Conservation (phyloP, 2,329 filamentous ascomycete species). For the Paracorniculantispora psalliotae region DNA sequence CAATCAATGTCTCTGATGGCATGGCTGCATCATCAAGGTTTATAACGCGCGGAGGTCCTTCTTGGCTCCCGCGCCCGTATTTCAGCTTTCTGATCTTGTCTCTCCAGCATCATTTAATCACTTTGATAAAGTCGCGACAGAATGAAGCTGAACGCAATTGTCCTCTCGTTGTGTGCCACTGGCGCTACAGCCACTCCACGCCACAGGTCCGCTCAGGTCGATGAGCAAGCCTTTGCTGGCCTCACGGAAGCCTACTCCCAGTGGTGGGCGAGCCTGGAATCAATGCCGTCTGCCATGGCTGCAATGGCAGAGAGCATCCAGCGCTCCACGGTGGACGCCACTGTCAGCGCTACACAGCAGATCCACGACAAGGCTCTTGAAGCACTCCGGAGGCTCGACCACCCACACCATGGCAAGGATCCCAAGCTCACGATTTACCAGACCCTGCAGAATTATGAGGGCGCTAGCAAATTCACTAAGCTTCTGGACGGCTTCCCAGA, state of each 20-base stretch:
- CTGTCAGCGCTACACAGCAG: conserved; percentile 5
- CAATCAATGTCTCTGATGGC: conserved; percentile 5
- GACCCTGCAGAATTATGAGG: conserved; percentile 68
- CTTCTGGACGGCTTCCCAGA: conserved; percentile 69
- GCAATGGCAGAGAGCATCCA: conserved; percentile 9
- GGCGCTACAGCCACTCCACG: conserved; percentile 2
- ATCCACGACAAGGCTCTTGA: conserved; percentile 9
- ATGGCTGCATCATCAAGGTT: conserved; percentile 10
- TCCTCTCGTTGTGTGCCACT: conserved; percentile 1
- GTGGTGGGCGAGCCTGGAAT: conserved; percentile 5
- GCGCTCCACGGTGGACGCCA: conserved; percentile 6
- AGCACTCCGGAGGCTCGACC: conserved; percentile 11
- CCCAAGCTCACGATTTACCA: conserved; percentile 73
- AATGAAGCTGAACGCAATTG: conserved; percentile 8
- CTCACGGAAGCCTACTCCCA: not conserved
- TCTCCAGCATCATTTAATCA: not conserved
- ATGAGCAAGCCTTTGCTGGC: not conserved
- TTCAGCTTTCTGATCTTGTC: not conserved
- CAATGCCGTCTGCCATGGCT: not conserved
- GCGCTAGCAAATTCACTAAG: conserved; percentile 71
- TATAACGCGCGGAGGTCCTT: not conserved
- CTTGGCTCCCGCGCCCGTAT: not conserved
- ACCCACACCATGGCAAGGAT: conserved; percentile 2
- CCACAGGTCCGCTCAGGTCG: not conserved
- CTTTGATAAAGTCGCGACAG: not conserved